These are phyloP conservation scores for Elongisporangium anandrum DNA, from an alignment of 352 stramenopile species.

Conservation along the genomic window DNA sequence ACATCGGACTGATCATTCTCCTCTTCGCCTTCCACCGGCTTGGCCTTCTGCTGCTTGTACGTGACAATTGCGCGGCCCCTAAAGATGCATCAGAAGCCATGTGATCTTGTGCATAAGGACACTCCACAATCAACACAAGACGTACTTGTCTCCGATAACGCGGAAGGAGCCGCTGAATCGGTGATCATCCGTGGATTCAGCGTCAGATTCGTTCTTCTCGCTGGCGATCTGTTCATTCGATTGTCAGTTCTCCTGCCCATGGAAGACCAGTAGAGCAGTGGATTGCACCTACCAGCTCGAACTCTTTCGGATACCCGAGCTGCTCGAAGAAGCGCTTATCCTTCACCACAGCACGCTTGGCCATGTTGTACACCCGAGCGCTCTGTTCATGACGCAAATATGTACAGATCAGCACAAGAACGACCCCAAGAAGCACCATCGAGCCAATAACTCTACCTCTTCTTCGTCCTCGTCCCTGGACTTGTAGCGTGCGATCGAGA, in stretches of 20 bases:
- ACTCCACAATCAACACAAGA: too few relatives aligned
- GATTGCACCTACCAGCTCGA: slow-evolving; percentile 25
- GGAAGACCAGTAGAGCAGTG: background rate
- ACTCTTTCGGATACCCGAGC: slow-evolving; percentile 71
- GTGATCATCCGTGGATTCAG: slow-evolving; percentile 5
- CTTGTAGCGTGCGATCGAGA: slow-evolving; percentile 56
- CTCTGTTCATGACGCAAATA: slow-evolving; percentile 23
- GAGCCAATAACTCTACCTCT: slow-evolving; percentile 24
- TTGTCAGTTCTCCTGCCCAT: too few relatives aligned
- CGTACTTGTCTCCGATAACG: slow-evolving; percentile 51
- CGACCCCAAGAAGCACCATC: background rate
- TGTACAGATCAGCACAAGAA: background rate
- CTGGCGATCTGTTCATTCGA: slow-evolving; percentile 14
- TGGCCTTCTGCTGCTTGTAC: slow-evolving; percentile 39
- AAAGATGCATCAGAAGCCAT: background rate
- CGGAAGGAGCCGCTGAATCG: slow-evolving; percentile 41
- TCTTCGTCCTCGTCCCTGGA: slow-evolving; percentile 42
- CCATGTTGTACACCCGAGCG: slow-evolving; percentile 69
- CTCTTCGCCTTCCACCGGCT: slow-evolving; percentile 4
- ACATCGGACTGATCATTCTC: slow-evolving; percentile 25
- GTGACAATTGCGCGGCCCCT: slow-evolving; percentile 35
- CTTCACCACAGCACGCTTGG: slow-evolving; percentile 69
- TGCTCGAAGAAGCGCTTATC: slow-evolving; percentile 68
- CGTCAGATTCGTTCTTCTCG: slow-evolving; percentile 9
- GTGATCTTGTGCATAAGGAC: too few relatives aligned